Conservation (phyloP, 176 grass and related monocot species). For the Cenchrus americanus region DNA sequence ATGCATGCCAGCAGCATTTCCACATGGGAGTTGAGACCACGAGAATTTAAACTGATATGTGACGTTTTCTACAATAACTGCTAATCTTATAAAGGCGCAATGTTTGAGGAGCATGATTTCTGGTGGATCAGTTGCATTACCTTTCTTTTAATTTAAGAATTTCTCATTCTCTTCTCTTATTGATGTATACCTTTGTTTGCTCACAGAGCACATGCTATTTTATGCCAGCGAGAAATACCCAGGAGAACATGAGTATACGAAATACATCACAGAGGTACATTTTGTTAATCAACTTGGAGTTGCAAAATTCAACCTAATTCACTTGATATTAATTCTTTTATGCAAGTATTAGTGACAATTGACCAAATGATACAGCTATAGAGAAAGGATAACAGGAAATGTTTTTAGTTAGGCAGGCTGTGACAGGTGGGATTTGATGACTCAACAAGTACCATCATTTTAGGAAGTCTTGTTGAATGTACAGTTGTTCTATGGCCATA, state of each 20-base stretch:
- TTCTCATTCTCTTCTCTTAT: conserved; percentile 19
- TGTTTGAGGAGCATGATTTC: not conserved
- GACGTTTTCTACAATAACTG: not conserved
- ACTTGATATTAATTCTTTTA: conserved; percentile 6
- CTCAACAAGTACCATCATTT: not conserved
- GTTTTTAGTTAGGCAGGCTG: not conserved
- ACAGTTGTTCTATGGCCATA: not conserved
- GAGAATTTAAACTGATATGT: not conserved
- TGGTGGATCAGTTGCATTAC: not conserved
- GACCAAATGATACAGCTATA: not conserved
- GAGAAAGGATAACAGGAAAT: not conserved
- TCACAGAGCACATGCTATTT: conserved; percentile 98
- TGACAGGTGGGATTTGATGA: not conserved
- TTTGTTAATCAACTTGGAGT: conserved; percentile 21
- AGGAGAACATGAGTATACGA: conserved; percentile 82
- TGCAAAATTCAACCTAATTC: not conserved
- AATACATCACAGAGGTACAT: conserved; percentile 90
- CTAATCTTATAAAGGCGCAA: not conserved
- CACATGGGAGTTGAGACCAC: not conserved
- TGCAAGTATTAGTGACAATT: conserved; percentile 3
- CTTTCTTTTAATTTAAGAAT: not conserved
- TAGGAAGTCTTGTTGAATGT: not conserved
- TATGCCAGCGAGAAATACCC: conserved; percentile 99
- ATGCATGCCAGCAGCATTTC: not conserved
- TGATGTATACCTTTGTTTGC: conserved; percentile 40